Base-by-base conservation (phyloP, 768 basidiomycete species). In the Suillus subluteus region DNA sequence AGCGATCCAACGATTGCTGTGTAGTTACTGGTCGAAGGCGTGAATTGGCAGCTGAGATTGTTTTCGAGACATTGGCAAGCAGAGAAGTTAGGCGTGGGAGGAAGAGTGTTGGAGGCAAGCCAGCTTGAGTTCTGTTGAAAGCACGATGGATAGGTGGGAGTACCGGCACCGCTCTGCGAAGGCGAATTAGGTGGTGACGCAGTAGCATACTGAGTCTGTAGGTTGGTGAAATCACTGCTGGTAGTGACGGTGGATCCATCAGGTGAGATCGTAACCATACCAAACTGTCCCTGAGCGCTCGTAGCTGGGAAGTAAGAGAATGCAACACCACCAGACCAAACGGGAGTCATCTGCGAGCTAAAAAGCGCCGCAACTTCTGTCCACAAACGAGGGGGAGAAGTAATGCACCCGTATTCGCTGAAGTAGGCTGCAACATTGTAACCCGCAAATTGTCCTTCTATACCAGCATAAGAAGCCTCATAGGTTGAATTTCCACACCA, bases 251-350 rank as follows among this genome's bases (percentile, higher is more conserved):
- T 89, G 56, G 71, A 83, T 66, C 84, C 84, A 73, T 92, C 90
- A 3, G 82, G 3, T 2, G 88, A 88, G 67, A 97, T 85, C 35
- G 84, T 93, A 67, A 94, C 91, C 84, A 97, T 91, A 32, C 96
- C 96, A 69, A 92, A 98, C 71, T 90, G 80, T 61, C 93, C 93
- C 62, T 83, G 80, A 9, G 82, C 86, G 69, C 89, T 90, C n/a
- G 73, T 58, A 23, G 93, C 93, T 2, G 92, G 91, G 86, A 97
- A 96, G 78, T 96, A 97, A 59, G 89, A 90, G 78, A 94, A 95
- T 4, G 95, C 95, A 63, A 97, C 70, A 62, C 93, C 95, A 68
- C 96, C 96, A 40, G 92, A 95, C 89, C 91, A 97, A 61, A 91
- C 88, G 64, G 88, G 78, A 23, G 88, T 84, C 87, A 96, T 93